Evolutionary conservation across 139 green algal species (phyloP).

Genomic region (Closterium sp.): DNA sequence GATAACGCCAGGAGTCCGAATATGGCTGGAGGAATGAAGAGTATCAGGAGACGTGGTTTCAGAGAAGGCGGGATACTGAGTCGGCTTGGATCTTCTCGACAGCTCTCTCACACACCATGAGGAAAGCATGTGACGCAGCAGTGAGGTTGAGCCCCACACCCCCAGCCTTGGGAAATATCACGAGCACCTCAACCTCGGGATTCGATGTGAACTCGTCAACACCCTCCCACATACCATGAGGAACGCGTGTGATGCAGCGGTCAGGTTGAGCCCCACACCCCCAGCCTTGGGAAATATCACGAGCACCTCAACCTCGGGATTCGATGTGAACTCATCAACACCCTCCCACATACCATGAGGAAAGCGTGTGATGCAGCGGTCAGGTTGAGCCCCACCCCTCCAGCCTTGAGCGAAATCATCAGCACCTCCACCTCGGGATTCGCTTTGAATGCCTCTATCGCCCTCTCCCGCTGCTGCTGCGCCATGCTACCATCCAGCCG

Average conservation of each 20-base stretch:
- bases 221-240: slow-evolving; percentile 12
- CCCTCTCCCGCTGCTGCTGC: slow-evolving; percentile 59
- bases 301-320: too few species aligned
- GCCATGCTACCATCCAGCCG: slow-evolving; percentile 78
- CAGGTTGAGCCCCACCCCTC: slow-evolving; percentile 68
- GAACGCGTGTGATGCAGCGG: slow-evolving; percentile 48
- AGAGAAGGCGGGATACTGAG: too few species aligned
- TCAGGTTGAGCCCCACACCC: slow-evolving; percentile 69
- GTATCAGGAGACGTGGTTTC: too few species aligned
- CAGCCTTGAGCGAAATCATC: slow-evolving; percentile 60
- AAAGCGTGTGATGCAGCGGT: slow-evolving; percentile 53
- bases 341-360: slow-evolving; percentile 15
- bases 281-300: slow-evolving; percentile 12
- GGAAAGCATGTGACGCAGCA: slow-evolving; percentile 41
- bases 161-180: too few species aligned
- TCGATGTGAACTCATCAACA: background rate
- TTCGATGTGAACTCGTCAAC: background rate
- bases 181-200: too few species aligned
- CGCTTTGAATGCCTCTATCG: background rate
- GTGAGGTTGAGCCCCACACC: slow-evolving; percentile 70
- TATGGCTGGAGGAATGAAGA: too few species aligned
- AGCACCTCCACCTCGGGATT: slow-evolving; percentile 34
- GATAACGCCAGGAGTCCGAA: too few species aligned
- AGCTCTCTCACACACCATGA: slow-evolving; percentile 10
- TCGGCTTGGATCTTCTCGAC: too few species aligned